phyloP scores from a whole-genome alignment of 2,329 filamentous ascomycete species.

The Sarocladium brachiariae region DNA sequence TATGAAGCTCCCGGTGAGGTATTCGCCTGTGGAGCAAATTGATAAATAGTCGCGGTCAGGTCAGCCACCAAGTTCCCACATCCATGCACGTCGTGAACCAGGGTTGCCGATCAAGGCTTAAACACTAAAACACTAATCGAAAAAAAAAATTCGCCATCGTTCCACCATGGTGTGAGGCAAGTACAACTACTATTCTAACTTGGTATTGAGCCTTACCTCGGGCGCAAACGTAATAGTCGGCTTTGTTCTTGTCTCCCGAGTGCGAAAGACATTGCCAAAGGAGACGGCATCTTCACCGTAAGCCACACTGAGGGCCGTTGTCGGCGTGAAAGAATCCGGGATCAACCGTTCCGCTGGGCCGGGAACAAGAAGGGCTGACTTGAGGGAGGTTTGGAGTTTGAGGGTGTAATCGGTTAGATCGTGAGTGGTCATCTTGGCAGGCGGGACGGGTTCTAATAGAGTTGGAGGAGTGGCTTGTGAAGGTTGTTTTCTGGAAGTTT shows the following conservation, averaged over 20 bases:
- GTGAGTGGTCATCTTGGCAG: neutral
- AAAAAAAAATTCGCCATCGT: neutral
- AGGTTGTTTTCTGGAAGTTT: too few relatives aligned
- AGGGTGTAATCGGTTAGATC: constrained; percentile 1
- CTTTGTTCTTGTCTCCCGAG: constrained; percentile 26
- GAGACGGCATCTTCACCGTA: constrained; percentile 27
- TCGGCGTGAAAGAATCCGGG: constrained; percentile 34
- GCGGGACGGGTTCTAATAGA: too few relatives aligned
- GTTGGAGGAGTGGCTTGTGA: too few relatives aligned
- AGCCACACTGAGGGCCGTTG: constrained; percentile 30
- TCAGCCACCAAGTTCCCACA: constrained; percentile 1
- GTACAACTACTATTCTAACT: too few relatives aligned
- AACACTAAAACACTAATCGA: too few relatives aligned
- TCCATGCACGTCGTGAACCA: too few relatives aligned
- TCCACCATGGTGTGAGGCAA: neutral
- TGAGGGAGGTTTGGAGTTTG: constrained; percentile 3
- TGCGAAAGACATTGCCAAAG: constrained; percentile 33
- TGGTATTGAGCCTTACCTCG: constrained; percentile 19
- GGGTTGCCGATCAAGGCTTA: too few relatives aligned
- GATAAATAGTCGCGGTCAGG: too few relatives aligned
- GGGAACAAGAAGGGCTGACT: constrained; percentile 24
- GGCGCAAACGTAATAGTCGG: constrained; percentile 30
- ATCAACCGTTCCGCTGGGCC: constrained; percentile 33
- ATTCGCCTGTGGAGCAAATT: constrained; percentile 17
- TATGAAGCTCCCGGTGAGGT: constrained; percentile 27